A percentile compares a stretch with the other conserved stretches of the same genome.
phyloP scores from a whole-genome alignment of 495 filamentous ascomycete species.

The Podospora didyma region DNA sequence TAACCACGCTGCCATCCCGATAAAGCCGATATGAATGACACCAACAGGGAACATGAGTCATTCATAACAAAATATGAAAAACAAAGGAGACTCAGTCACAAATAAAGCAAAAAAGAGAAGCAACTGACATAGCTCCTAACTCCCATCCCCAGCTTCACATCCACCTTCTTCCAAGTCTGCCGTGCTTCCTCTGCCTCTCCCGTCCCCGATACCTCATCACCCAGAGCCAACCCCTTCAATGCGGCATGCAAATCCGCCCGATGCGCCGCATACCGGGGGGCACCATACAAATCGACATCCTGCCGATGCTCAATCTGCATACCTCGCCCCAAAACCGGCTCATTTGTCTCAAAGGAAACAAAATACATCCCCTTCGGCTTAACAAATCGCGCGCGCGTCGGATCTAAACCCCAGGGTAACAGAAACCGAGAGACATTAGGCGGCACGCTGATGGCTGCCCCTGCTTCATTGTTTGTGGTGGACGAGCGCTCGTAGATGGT shows the following conservation, averaged over 20 bases:
- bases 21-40: too few species aligned
- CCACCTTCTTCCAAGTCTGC: too few species aligned
- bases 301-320: conserved; percentile 13
- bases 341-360: conserved; percentile 2
- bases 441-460: conserved; percentile 48
- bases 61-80: too few species aligned
- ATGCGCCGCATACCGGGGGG: conserved; percentile 12
- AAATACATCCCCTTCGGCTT: conserved; percentile 11
- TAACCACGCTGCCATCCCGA: too few species aligned
- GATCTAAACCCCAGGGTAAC: conserved; percentile 34
- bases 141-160: conserved; percentile 9
- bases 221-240: conserved; percentile 30
- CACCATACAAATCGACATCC: conserved; percentile 1
- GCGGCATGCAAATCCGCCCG: conserved; percentile 38
- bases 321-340: conserved; percentile 6
- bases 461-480: conserved; percentile 47
- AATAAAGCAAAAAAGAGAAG: too few species aligned
- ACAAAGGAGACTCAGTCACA: too few species aligned
- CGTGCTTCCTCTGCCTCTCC: too few species aligned
- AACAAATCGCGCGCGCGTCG: conserved; percentile 7
- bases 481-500: conserved; percentile 51
- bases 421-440: conserved; percentile 48
- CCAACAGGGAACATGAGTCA: too few species aligned
- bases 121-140: conserved; percentile 3
- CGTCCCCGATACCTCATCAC: conserved; percentile 17